Evolutionary conservation across 2,329 filamentous ascomycete species (phyloP), one percentile per base, ranked within the genome.

Genomic region (Trichoderma pleuroti): DNA sequence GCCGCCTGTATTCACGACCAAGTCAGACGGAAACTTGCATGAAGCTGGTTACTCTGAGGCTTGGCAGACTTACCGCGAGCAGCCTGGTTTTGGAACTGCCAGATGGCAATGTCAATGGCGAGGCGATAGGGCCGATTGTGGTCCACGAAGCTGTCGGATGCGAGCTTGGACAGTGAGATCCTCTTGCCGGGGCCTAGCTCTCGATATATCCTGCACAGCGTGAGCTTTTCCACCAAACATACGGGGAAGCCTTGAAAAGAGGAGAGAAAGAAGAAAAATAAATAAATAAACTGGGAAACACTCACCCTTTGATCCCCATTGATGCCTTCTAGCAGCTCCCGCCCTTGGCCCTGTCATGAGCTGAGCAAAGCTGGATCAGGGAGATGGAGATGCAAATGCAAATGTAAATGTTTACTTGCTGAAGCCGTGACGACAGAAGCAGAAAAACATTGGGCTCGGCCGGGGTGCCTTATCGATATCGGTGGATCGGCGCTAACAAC

Each of bases 81-180:
- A 16, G 93, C 91, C 78, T 97, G 94, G 14, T 91, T 91, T 77
- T 99, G 96, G 77, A 97, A 98, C 57, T 97, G 92, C 96, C 96
- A 99, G 78, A 99, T 98, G 3, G 94, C 93, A 75, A 97, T 92
- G 78, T 99, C 96, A 74, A 99, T 92, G 49, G 96, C 96, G 60
- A 99, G 86, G 52, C 94, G 91, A 52, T 98, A 84, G 0, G 94
- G 94, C 2, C 91, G 87, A 28, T 87, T 86, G 12, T 88, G 89
- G 68, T 86, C 81, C 76, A 93, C 88, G 73, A 97, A 88, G 75
- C 93, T 91, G 61, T 94, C 88, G 59, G 94, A 86, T 34, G 94
- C 92, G 64, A 98, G 86, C 77, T 93, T 97, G 39, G 92, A 89
- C 11, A 99, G 86, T 21, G 96, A 91, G 68, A 97, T 85, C 72